Base-by-base conservation (phyloP, 1,284 basidiomycete species). In the Ganoderma sp. region DNA sequence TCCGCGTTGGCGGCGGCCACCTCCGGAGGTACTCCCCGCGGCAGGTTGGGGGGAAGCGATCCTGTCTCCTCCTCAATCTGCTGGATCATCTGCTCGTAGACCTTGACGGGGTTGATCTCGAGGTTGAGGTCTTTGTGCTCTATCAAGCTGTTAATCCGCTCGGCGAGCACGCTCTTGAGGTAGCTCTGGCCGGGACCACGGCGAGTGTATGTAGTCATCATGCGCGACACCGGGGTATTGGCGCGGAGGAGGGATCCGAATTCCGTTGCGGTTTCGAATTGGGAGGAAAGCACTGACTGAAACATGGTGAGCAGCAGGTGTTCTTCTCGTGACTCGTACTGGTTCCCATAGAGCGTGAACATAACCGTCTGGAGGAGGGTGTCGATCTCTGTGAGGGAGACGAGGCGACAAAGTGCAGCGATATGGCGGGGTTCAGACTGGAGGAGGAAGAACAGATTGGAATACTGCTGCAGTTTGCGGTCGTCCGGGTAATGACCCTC, bases 171-270 rank as follows among this genome's bases (percentile, higher is more conserved):
- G 73, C 93, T 91, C 84, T 99, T 99, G 73, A 99, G 89, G 80
- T 99, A 99, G 75, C 93, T 95, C 81, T 99, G 97, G 73, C 97
- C 97, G 0, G 98, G 97, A 62, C 97, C 97, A 72, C 98, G 91
- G 67, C 98, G 92, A 60, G 97, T 99, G 82, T 99, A 99, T 25
- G 97, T 99, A 52, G 98, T 99, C 97, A 99, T 99, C 97, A 99
- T 99, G 60, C 98, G 91, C 64, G 97, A 99, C 22, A 99, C 97
- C 61, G 98, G 97, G 58, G 98, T 99, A 82, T 99, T 99, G 69
- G 97, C 97, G 63, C 98, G 94, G 34, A 99, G 88, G 15, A 99
- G 87, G 5, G 97, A 98, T 6, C 96, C 96, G 75, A 99, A 99
- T 80, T 99, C 97, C 65, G 96, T 97, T 7, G 97, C 96, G 4